Evolutionary conservation across 805 yeast species (phyloP).

Genomic region (Kuraishia ogatae): DNA sequence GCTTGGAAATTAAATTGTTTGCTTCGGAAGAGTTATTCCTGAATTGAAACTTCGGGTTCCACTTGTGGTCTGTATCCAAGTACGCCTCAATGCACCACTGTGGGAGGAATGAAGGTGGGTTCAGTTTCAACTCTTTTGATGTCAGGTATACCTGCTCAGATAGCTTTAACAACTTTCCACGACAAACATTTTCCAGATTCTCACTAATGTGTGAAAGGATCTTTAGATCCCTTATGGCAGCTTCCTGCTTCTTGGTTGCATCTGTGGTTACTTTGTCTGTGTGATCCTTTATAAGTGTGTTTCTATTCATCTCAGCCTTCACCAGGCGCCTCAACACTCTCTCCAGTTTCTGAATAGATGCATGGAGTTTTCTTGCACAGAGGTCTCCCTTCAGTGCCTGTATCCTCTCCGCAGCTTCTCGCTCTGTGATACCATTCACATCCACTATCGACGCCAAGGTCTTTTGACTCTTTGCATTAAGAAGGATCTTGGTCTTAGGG

Average conservation of each 20-base stretch:
- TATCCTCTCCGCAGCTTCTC: conserved; percentile 38
- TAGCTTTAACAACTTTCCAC: conserved; percentile 10
- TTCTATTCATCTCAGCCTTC: conserved; percentile 10
- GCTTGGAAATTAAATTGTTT: conserved; percentile 37
- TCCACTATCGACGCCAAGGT: conserved; percentile 19
- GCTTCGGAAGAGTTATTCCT: conserved; percentile 28
- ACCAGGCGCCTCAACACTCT: conserved; percentile 25
- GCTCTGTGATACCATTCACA: conserved; percentile 28
- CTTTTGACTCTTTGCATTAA: conserved; percentile 35
- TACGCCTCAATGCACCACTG: conserved; percentile 20
- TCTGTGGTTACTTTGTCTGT: background rate
- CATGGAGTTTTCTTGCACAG: conserved; percentile 41
- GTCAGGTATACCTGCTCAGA: conserved; percentile 17
- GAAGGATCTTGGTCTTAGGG: conserved; percentile 36
- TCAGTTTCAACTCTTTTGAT: conserved; percentile 19
- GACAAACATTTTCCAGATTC: conserved; percentile 4
- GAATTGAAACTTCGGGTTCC: conserved; percentile 41
- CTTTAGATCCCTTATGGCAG: conserved; percentile 8
- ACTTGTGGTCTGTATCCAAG: conserved; percentile 20
- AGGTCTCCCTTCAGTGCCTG: conserved; percentile 32
- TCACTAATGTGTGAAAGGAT: conserved; percentile 1
- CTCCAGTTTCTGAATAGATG: conserved; percentile 29
- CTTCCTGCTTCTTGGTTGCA: conserved; percentile 1
- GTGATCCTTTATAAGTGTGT: conserved; percentile 2
- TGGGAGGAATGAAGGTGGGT: conserved; percentile 29